Base-by-base conservation (phyloP, 768 basidiomycete species). In the Trametes villosa region DNA sequence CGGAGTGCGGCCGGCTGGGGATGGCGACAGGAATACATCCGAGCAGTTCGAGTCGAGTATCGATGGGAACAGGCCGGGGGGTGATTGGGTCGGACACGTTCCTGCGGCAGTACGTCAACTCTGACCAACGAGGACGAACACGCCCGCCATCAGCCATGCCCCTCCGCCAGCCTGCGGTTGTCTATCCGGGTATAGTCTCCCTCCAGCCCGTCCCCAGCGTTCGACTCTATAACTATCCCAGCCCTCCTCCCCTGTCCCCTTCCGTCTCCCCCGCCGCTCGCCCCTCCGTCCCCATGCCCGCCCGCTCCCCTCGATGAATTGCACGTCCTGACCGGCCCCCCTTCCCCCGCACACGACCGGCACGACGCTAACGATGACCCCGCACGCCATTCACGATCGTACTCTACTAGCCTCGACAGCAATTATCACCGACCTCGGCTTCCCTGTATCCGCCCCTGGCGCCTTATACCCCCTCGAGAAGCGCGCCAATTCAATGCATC, bases 341-440 rank as follows among this genome's bases (percentile, higher is more conserved):
- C 44, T 53, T 30, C 34, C 8, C 53, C 34, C 49, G 31, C 33
- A 51, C 30, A 58, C 57, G 53, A 54, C 62, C 46, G 52, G 45
- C 29, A 63, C 53, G 62, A 63, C 52, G 52, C 57, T 50, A 47
- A 63, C 57, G 57, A 63, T 59, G 62, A 54, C 57, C 47, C 55
- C 55, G 17, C 49, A 62, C 54, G 61, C 61, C 57, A 27, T 33
- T 53, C 57, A 63, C 62, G 57, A 63, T 59, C 57, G 52, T 63
- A 54, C 62, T 45, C 48, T 59, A 55, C 51, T 58, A 18, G 49
- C 52, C 12, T 52, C 48, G n/a, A 33, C 57, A 5, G 52, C 56
- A 36, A 49, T 63, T 51, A 44, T 52, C 51, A 58, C 62, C 40
- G 42, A 50, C 62, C 50, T 63, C 56, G 42, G 33, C 62, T 54